A percentile compares a stretch with the other conserved stretches of the same genome.
Conservation (phyloP, 495 filamentous ascomycete species). For the Xylona heveae region DNA sequence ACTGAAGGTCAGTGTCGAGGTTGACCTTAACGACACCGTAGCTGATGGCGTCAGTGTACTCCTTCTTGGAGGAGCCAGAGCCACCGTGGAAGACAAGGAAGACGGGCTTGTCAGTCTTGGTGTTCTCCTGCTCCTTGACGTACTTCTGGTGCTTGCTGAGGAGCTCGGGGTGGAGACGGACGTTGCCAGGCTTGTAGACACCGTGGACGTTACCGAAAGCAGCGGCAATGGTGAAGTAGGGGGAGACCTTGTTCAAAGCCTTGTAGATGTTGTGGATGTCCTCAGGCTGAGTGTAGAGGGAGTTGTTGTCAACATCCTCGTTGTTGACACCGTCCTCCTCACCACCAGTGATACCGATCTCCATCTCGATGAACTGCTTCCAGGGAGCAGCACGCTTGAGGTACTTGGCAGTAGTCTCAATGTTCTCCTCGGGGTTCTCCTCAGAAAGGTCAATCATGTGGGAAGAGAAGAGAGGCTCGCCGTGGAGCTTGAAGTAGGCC, state of each 20-base stretch:
- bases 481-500: slow-evolving; percentile 75
- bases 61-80: slow-evolving; percentile 69
- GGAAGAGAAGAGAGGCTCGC: slow-evolving; percentile 77
- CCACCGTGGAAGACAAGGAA: slow-evolving; percentile 99
- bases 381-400: slow-evolving; percentile 76
- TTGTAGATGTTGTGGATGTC: slow-evolving; percentile 81
- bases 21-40: slow-evolving; percentile 98
- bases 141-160: slow-evolving; percentile 85
- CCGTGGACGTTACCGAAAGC: slow-evolving; percentile 98
- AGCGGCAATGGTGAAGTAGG: slow-evolving; percentile 94
- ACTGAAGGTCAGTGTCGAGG: slow-evolving; percentile 78
- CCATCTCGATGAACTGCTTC: slow-evolving; percentile 99
- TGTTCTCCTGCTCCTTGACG: slow-evolving; percentile 50
- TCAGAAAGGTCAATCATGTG: slow-evolving; percentile 98
- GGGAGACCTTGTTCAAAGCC: slow-evolving; percentile 56
- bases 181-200: slow-evolving; percentile 97
- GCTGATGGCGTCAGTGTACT: slow-evolving; percentile 68
- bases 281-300: slow-evolving; percentile 93
- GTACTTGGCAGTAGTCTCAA: slow-evolving; percentile 74
- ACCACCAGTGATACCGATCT: slow-evolving; percentile 86
- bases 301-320: slow-evolving; percentile 77
- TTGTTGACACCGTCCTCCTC: slow-evolving; percentile 92
- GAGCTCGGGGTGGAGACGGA: slow-evolving; percentile 83
- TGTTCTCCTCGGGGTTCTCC: slow-evolving; percentile 76
- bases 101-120: slow-evolving; percentile 65